Conservation (phyloP, 805 yeast genomes). For the Yamadazyma endophytica region DNA sequence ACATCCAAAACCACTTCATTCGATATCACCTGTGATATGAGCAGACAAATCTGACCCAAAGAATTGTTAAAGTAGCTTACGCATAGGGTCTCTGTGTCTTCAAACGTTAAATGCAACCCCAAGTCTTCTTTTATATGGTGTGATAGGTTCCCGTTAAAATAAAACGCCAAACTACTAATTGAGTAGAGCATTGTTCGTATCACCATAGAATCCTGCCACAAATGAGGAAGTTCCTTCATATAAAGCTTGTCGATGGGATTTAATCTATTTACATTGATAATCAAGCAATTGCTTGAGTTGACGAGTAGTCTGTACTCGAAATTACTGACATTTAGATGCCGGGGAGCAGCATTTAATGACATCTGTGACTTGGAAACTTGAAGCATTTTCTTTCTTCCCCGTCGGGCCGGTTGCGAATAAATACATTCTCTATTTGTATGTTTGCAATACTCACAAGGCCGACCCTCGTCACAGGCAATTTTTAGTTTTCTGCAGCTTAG, state of each 20-base stretch:
- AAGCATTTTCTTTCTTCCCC: too few relatives aligned
- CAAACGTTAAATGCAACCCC: not conserved
- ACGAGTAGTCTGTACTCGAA: not conserved
- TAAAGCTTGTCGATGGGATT: conserved; percentile 4
- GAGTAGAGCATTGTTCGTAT: not conserved
- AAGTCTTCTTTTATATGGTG: not conserved
- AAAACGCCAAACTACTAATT: not conserved
- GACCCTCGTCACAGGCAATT: conserved; percentile 19
- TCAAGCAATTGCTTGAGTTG: not conserved
- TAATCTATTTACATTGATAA: not conserved
- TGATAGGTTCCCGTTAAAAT: not conserved
- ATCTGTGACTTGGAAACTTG: too few relatives aligned
- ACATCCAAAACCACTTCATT: not conserved
- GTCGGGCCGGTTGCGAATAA: conserved; percentile 10
- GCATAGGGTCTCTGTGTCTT: not conserved
- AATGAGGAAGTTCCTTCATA: conserved; percentile 1
- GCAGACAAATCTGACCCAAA: conserved; percentile 1
- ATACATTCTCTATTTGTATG: conserved; percentile 19
- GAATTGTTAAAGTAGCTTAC: conserved; percentile 2
- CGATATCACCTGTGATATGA: not conserved
- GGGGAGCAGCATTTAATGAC: too few relatives aligned
- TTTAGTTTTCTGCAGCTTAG: conserved; percentile 12
- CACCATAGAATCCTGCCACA: conserved; percentile 2
- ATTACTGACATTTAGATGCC: not conserved
- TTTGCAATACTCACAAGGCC: conserved; percentile 26